These are phyloP conservation scores for Citropsis articulata DNA, from an alignment of 345 rosid species.

Conservation along the genomic window DNA sequence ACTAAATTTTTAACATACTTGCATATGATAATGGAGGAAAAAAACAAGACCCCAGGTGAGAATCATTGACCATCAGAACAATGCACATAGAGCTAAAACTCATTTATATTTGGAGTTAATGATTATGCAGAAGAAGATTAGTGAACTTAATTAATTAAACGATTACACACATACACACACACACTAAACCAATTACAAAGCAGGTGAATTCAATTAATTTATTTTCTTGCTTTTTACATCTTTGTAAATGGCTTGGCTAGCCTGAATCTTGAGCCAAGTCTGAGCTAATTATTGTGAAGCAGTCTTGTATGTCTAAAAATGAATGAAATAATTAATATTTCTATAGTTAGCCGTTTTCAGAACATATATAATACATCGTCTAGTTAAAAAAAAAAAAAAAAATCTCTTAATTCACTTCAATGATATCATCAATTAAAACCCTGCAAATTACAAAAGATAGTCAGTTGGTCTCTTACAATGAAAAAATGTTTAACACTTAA, in stretches of 20 bases:
- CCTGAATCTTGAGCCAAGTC: slow-evolving; percentile 5
- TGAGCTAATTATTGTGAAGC: not conserved
- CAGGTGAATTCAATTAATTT: not conserved
- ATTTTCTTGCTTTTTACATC: slow-evolving; percentile 4
- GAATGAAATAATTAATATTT: no score
- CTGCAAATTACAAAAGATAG: no score
- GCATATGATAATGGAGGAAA: slow-evolving; percentile 17
- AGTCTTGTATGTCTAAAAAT: not conserved
- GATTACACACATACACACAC: no score
- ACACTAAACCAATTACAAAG: not conserved
- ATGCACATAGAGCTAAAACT: slow-evolving; percentile 28
- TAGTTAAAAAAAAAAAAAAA: no score
- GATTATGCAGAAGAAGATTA: slow-evolving; percentile 12
- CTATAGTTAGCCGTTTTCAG: no score
- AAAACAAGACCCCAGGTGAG: slow-evolving; percentile 46
- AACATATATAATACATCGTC: no score
- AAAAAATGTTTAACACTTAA: no score
- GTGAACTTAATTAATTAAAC: not conserved
- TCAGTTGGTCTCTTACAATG: no score
- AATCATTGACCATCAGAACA: slow-evolving; percentile 33
- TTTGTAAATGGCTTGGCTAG: slow-evolving; percentile 16
- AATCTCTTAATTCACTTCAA: no score
- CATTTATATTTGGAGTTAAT: not conserved
- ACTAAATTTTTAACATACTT: slow-evolving; percentile 3
- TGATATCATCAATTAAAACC: no score